phyloP scores from a whole-genome alignment of 305 asterid genomes.

The Solanum hybrid region DNA sequence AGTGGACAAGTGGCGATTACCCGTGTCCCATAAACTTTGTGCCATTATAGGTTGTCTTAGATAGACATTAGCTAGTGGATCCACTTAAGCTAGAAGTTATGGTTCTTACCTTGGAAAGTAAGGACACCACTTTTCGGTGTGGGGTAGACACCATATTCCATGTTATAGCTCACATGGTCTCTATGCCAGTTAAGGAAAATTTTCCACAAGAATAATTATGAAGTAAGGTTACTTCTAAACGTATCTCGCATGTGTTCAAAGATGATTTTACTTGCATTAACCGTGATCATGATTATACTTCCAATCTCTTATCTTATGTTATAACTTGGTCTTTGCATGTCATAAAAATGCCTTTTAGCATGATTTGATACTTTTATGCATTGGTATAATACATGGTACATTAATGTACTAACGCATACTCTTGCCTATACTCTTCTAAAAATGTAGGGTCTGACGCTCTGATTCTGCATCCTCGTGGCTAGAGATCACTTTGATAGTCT shows the following conservation, averaged over 20 bases:
- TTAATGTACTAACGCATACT: background rate
- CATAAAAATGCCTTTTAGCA: background rate
- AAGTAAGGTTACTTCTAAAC: background rate
- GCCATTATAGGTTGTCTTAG: background rate
- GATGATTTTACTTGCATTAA: background rate
- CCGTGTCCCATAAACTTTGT: background rate
- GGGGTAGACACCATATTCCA: background rate
- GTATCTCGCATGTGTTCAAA: background rate
- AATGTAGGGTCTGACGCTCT: background rate
- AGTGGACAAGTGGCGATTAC: background rate
- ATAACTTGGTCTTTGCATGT: background rate
- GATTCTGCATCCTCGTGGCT: background rate
- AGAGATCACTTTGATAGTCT: background rate
- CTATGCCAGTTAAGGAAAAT: background rate
- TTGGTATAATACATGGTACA: background rate
- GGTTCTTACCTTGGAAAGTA: background rate
- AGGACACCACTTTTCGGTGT: background rate
- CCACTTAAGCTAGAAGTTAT: background rate
- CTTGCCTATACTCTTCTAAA: background rate
- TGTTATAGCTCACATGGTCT: background rate
- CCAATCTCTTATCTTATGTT: background rate
- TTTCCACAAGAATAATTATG: background rate
- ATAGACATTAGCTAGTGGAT: background rate
- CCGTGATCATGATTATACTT: background rate
- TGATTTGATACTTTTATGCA: background rate